Evolutionary conservation across 345 rosid genomes (phyloP), one percentile per base, ranked within the genome.

Genomic region (Pistacia vera): DNA sequence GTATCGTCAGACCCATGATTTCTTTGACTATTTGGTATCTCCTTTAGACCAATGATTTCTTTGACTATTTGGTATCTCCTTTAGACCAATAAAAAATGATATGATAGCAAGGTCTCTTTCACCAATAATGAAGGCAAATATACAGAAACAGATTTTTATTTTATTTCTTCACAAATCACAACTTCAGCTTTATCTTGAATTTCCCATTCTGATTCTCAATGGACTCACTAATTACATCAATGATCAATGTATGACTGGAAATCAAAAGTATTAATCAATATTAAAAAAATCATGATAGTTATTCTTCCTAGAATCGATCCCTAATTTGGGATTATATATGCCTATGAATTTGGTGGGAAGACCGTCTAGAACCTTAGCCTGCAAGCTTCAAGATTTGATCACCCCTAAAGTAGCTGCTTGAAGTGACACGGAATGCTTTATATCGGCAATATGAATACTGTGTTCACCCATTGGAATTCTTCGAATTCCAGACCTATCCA

Each of bases 381-480:
- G 20, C 3, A 55, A 68, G 58, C 59, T 68, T 75, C 75, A 80
- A 56, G 91, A 77, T 81, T 87, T 86, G 70, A 88, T 84, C 69
- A 86, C 83, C 13, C 97, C 92, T 35, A 85, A 81, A 49, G 69
- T 72, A 65, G 83, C 79, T 12, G 92, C 85, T 79, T 87, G 90
- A 80, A 94, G 88, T n/a, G 92, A 87, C 44, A 94, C 88, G 10
- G 88, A 78, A 73, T 90, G 97, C 66, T 69, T 76, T 16, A 76
- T 65, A 5, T 82, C 90, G 18, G 97, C 98, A 67, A 95, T 89
- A 46, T 87, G 92, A 75, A 95, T 86, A 63, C 75, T 73, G 70
- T 95, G 97, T 55, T 82, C 91, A 4, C 98, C 98, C 77, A 91
- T 77, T 36, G 97, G 97, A 76, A 95, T 88, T 81, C 97, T 91